Evolutionary conservation across 2,329 filamentous ascomycete genomes (phyloP), one percentile per base, ranked within the genome.

Genomic region (Furcasterigmium furcatum): DNA sequence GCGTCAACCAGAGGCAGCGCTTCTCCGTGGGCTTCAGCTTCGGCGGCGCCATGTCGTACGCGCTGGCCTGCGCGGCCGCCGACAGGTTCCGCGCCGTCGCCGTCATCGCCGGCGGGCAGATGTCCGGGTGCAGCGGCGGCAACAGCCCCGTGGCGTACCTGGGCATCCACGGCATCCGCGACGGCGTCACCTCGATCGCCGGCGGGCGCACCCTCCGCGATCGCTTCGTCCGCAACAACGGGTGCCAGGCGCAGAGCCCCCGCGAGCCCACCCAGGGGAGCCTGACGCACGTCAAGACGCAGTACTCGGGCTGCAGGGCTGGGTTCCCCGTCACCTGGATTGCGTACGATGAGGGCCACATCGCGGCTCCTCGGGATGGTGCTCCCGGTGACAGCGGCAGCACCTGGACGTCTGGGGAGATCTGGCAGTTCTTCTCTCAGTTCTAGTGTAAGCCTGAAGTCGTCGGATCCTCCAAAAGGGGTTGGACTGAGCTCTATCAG

Each of bases 11-110:
- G 46, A 58, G 55, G 36, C 61, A 64, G 43, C 60, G 67, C 45
- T 74, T 72, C 55, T 60, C 67, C 21, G 68, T 67, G 2, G 70
- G 69, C n/a, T 73, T 69, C 56, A 68, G 65, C 48, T 72, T 70
- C 52, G 70, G 71, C 29, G 69, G 61, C 30, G 63, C 65, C 35
- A 73, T 74, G 66, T 62, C 60, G 4, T 70, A 61, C 54, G 58
- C 64, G 1, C 54, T 72, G 12, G 70, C 71, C 4, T 74, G 70
- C 51, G 61, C 67, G 3, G 62, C 63, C 13, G 61, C 68, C 13
- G 50, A 54, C 20, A 24, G 14, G 24, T 64, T 72, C 56, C 63
- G 65, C 29, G 71, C 67, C 35, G 63, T 74, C n/a, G 63, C 64
- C 14, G 60, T 63, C 34, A 52, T 65, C 27, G 56, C 59, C 5